Conservation (phyloP, 2,329 filamentous ascomycete genomes). For the Penicillium verrucosum region DNA sequence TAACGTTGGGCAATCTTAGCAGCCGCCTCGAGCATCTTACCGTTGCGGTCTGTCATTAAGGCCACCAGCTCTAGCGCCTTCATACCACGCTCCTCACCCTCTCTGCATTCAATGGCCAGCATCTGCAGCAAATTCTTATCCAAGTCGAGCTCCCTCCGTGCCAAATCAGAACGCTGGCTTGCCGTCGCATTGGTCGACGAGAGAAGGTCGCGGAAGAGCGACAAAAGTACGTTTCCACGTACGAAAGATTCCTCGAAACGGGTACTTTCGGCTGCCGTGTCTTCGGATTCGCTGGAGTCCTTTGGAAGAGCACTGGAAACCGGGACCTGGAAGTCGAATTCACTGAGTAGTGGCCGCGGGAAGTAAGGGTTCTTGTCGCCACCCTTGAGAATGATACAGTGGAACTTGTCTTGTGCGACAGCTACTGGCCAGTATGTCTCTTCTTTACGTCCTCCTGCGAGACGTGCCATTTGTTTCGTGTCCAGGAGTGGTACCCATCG, state of each 20-base stretch:
- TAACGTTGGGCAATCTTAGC: constrained; percentile 86
- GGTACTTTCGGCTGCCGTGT: constrained; percentile 36
- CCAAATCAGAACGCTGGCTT: constrained; percentile 64
- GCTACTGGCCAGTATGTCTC: constrained; percentile 95
- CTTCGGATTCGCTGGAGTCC: constrained; percentile 35
- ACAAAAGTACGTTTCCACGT: constrained; percentile 66
- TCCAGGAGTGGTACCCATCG: constrained; percentile 91
- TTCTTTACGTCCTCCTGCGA: constrained; percentile 78
- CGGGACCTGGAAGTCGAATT: constrained; percentile 90
- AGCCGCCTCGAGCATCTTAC: constrained; percentile 88
- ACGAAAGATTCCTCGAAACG: constrained; percentile 79
- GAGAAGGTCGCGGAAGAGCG: constrained; percentile 72
- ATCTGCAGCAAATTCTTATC: constrained; percentile 90
- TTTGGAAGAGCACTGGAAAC: constrained; percentile 57
- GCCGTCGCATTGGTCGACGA: constrained; percentile 63
- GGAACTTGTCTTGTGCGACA: constrained; percentile 85
- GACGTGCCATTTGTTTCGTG: constrained; percentile 75
- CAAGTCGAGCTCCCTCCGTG: constrained; percentile 73
- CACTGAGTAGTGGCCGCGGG: constrained; percentile 80
- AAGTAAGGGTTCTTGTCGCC: constrained; percentile 91
- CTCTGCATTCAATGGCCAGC: constrained; percentile 82
- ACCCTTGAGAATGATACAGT: constrained; percentile 98
- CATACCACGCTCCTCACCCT: constrained; percentile 91
- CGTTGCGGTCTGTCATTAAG: constrained; percentile 78
- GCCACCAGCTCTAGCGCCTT: constrained; percentile 86